A percentile compares a stretch with the other conserved stretches of the same genome.
phyloP scores from a whole-genome alignment of 2,329 filamentous ascomycete species.

The Acarospora socialis region DNA sequence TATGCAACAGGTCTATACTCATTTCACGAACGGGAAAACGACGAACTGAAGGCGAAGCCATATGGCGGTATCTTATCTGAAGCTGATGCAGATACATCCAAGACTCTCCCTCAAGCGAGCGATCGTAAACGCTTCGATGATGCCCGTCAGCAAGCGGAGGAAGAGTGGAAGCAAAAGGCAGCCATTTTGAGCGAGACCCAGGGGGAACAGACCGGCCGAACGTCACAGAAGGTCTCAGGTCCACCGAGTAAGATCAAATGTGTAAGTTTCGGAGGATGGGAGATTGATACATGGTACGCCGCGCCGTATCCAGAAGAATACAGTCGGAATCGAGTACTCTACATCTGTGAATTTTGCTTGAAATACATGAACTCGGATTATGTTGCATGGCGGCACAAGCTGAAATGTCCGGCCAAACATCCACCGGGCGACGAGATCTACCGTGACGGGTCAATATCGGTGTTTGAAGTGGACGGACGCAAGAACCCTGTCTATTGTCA shows the following conservation, averaged over 20 bases:
- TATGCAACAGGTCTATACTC: slow-evolving; percentile 75
- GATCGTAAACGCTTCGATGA: slow-evolving; percentile 82
- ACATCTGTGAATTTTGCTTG: slow-evolving; percentile 97
- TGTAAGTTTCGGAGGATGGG: slow-evolving; percentile 93
- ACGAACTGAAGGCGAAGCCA: slow-evolving; percentile 81
- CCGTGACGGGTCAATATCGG: slow-evolving; percentile 81
- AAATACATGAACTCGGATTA: slow-evolving; percentile 99
- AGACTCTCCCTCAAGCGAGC: slow-evolving; percentile 64
- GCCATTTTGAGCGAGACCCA: slow-evolving; percentile 49
- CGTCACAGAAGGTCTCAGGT: slow-evolving; percentile 61
- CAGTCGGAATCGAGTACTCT: slow-evolving; percentile 88
- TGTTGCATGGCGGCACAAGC: slow-evolving; percentile 93
- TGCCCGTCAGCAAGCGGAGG: slow-evolving; percentile 79
- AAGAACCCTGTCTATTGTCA: slow-evolving; percentile 93
- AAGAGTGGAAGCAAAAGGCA: slow-evolving; percentile 67
- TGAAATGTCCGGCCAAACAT: slow-evolving; percentile 92
- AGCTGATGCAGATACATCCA: slow-evolving; percentile 76
- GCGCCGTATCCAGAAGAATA: slow-evolving; percentile 98
- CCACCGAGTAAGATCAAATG: slow-evolving; percentile 95
- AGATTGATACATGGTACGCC: slow-evolving; percentile 98
- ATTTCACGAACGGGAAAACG: slow-evolving; percentile 75
- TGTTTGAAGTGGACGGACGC: slow-evolving; percentile 93
- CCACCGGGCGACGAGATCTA: slow-evolving; percentile 98
- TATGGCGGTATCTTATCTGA: slow-evolving; percentile 90
- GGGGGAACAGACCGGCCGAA: slow-evolving; percentile 47